Percentiles rank a stretch among this genome's conserved stretches.
Conservation (phyloP, 345 rosid genomes). For the Toxicodendron radicans region DNA sequence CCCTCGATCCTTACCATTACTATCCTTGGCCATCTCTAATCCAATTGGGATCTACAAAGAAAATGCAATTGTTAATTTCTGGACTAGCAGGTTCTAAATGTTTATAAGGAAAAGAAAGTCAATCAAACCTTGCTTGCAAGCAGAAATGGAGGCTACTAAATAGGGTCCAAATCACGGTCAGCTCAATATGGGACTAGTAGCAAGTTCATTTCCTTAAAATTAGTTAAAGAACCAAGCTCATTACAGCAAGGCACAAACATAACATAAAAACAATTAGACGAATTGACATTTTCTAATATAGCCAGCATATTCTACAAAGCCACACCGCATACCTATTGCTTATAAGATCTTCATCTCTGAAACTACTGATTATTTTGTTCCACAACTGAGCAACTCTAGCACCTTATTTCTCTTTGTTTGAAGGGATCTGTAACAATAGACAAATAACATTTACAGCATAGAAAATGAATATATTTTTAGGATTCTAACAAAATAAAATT, state of each 20-base stretch:
- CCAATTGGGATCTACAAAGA: slow-evolving; percentile 84
- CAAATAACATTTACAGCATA: too few relatives aligned
- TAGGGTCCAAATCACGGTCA: slow-evolving; percentile 80
- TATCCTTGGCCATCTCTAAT: slow-evolving; percentile 98
- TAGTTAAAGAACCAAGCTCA: slow-evolving; percentile 21
- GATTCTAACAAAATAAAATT: not conserved
- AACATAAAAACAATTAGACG: not conserved
- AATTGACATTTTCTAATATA: not conserved
- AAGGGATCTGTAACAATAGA: slow-evolving; percentile 42
- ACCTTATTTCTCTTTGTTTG: slow-evolving; percentile 73
- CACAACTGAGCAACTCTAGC: slow-evolving; percentile 97
- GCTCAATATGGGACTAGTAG: slow-evolving; percentile 99
- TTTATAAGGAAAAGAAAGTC: slow-evolving; percentile 13
- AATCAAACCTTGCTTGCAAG: slow-evolving; percentile 91
- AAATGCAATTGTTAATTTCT: slow-evolving; percentile 14
- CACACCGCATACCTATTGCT: slow-evolving; percentile 53
- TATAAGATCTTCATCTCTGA: slow-evolving; percentile 96
- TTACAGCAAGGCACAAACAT: slow-evolving; percentile 9
- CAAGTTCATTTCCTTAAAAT: slow-evolving; percentile 87
- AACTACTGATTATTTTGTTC: slow-evolving; percentile 94
- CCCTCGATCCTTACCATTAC: slow-evolving; percentile 88
- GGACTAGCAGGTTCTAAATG: slow-evolving; percentile 6
- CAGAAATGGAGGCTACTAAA: slow-evolving; percentile 97
- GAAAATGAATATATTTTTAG: too few relatives aligned
- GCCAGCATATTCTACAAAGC: slow-evolving; percentile 11